Base-by-base conservation (phyloP, 805 yeast species). In the Hanseniaspora nectarophila region DNA sequence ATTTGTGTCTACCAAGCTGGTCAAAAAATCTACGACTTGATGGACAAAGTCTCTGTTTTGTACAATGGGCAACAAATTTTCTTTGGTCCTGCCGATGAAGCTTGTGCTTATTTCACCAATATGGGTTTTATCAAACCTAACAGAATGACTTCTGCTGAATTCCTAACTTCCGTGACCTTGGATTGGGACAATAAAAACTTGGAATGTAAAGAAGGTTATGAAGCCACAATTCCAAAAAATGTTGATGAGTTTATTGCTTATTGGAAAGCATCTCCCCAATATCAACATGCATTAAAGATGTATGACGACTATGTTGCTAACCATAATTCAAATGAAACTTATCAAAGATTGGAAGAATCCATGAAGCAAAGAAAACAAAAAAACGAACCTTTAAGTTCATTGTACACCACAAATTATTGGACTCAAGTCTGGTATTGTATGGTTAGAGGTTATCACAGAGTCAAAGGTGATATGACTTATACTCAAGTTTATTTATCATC, bases 1-100 rank as follows among this genome's bases (percentile, higher is more conserved):
- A 79, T 80, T 53, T 79, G 85, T 33, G 77, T 80, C 56, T 81
- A 81, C 60, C 86, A 80, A 63, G 82, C 84, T 42, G 77, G 82
- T 55, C 81, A 80, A 64, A 77, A 74, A 55, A 78, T 80, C 43
- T 81, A 78, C 62, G 70, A 75, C 37, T 67, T 74, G 57, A 80
- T 80, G 59, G 84, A 80, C 64, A 73, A 76, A 55, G 78, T 78
- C n/a, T 69, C 77, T 10, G 74, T 80, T 13, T 61, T 80, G 31
- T 80, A 81, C 61, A 70, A 70, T 53, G 85, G 85, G 57, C 71
- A 73, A 59, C 85, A 80, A 61, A 72, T 80, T 44, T 81, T 64
- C 59, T 80, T 72, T 58, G 85, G 85, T 48, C 75, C 75, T 28
- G 73, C 76, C 23, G 59, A 60, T 21, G 67, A 69, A 42, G 85